These are phyloP conservation scores for Eudorina sp. DNA, from an alignment of 139 green algal species.

Conservation along the genomic window DNA sequence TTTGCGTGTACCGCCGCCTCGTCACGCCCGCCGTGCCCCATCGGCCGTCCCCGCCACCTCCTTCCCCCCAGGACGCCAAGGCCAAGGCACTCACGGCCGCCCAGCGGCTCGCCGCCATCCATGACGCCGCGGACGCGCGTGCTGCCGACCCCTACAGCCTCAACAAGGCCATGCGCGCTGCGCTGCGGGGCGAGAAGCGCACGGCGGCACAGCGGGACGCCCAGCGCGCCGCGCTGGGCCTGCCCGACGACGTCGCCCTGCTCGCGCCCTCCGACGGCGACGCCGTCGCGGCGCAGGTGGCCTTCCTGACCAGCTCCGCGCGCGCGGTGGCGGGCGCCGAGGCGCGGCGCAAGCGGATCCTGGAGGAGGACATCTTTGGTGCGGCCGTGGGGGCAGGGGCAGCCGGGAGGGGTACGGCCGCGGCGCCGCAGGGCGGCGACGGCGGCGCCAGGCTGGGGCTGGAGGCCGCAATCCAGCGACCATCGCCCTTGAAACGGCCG, in stretches of 20 bases:
- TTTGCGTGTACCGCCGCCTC: too few relatives aligned
- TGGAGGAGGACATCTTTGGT: conserved; percentile 47
- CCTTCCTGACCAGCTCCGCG: conserved; percentile 41
- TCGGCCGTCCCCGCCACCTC: not conserved
- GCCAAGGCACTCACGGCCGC: conserved; percentile 32
- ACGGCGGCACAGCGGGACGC: conserved; percentile 49
- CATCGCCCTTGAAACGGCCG: too few relatives aligned
- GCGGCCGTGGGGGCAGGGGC: not conserved
- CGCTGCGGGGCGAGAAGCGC: conserved; percentile 51
- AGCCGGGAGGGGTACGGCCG: too few relatives aligned
- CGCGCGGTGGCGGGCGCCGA: not conserved
- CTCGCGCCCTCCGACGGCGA: not conserved
- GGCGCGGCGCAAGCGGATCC: conserved; percentile 28
- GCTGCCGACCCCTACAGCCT: conserved; percentile 66
- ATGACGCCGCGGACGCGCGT: conserved; percentile 51
- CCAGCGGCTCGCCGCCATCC: conserved; percentile 59
- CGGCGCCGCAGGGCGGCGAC: not conserved
- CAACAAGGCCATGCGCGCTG: conserved; percentile 70
- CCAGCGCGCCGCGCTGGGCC: conserved; percentile 66
- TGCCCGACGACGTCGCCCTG: conserved; percentile 67
- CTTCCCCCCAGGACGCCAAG: conserved; percentile 33
- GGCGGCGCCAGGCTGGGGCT: not conserved
- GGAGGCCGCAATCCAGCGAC: too few relatives aligned
- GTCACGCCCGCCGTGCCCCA: not conserved
- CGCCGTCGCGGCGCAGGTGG: conserved; percentile 20